Base-by-base conservation (phyloP, 306 rosid genomes). In the Dalbergia cultrata region DNA sequence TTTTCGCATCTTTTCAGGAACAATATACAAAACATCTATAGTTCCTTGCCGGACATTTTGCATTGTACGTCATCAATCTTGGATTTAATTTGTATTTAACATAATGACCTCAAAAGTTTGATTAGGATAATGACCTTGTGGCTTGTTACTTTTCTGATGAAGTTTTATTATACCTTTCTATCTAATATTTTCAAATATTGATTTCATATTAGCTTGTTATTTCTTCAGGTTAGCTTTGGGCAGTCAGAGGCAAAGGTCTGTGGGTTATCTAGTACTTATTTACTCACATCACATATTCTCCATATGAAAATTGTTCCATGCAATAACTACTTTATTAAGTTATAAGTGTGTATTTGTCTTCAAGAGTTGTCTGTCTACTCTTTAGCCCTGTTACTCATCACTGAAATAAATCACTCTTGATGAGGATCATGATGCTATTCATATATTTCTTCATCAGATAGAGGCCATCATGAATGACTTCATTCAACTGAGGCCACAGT, bases 21-120 rank as follows among this genome's bases (percentile, higher is more conserved):
- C 99, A 66, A 72, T 93, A 74, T 95, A 95, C 89, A 87, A 84
- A 88, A 89, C 99, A 82, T 83, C 94, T 43, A 88, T 93, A 72
- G 91, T 95, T 86, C 98, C 99, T 65, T 91, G 98, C 79, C 88
- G 93, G 86, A 93, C 99, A 8, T 95, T 95, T 88, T 93, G 98
- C 72, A 67, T 95, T 81, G 99, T 95, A 93, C 22, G 98, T 81
- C 59, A 49, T 71, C 83, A 17, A 35, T 83, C 86, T 82, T 76
- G 74, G 67, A 80, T 52, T 26, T 65, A 17, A 81, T 81, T 81
- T 85, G 66, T 63, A 69, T 67, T 67, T 75, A 74, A 78, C 53
- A 78, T 79, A 76, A 43, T 56, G 79, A 19, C 67, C 72, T 83
- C 47, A 21, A 47, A 76, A 82, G 22, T 79, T 74, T 71, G 11